Evolutionary conservation across 257 asterid species (phyloP).

Genomic region (Plantago ovata): DNA sequence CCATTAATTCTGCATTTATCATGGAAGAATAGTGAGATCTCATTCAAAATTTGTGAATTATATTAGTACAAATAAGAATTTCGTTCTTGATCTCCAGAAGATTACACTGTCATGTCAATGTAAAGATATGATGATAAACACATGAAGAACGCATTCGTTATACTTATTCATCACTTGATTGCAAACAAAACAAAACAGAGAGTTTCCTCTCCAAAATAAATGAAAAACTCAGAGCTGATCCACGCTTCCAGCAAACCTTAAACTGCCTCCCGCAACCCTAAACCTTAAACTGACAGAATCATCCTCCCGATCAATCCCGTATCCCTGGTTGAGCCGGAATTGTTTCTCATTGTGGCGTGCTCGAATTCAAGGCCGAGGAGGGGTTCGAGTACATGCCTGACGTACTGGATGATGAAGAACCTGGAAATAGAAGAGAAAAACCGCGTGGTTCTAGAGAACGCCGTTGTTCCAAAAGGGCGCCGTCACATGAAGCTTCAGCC

Average conservation of each 20-base stretch:
- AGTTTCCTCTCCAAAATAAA: too few species aligned
- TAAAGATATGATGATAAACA: too few species aligned
- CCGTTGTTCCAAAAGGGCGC: not conserved
- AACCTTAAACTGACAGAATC: not conserved
- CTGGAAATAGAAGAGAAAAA: not conserved
- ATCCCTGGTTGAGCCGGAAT: not conserved
- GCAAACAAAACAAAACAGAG: too few species aligned
- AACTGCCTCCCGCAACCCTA: not conserved
- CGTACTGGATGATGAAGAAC: conserved; percentile 3
- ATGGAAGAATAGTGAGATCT: too few species aligned
- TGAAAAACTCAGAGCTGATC: too few species aligned
- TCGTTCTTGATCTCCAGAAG: too few species aligned
- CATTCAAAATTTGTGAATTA: too few species aligned
- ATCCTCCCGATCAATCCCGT: not conserved
- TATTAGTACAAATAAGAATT: too few species aligned
- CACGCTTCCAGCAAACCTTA: not conserved
- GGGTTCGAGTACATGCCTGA: not conserved
- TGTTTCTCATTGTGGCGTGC: conserved; percentile 4
- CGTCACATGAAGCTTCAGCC: not conserved
- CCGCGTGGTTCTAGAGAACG: not conserved
- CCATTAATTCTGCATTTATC: too few species aligned
- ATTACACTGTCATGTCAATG: too few species aligned
- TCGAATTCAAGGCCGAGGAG: not conserved
- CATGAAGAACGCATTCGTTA: too few species aligned
- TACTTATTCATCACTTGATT: too few species aligned